A percentile compares a stretch with the other conserved stretches of the same genome.
These are phyloP conservation scores for Skeletonema grethae DNA, from an alignment of 108 stramenopile species.

Conservation along the genomic window DNA sequence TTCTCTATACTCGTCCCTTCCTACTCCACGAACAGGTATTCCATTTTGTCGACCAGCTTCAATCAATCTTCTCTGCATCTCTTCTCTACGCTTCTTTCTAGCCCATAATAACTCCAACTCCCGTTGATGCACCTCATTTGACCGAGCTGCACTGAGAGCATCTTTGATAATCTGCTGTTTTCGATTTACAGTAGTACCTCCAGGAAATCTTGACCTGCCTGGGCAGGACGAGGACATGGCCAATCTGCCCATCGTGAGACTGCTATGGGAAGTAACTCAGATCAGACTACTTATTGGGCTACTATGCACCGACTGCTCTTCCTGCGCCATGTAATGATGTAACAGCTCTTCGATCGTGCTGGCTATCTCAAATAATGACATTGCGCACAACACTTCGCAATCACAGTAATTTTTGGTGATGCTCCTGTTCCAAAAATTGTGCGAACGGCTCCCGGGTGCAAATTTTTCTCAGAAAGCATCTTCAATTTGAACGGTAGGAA, in stretches of 20 bases:
- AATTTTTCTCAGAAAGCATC: no score
- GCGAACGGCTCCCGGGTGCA: no score
- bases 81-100: neutral
- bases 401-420: no score
- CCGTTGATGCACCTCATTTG: neutral
- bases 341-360: no score
- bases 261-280: no score
- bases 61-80: neutral
- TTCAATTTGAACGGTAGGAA: no score
- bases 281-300: no score
- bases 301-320: no score
- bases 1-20: neutral
- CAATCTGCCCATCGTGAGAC: neutral
- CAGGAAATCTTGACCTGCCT: neutral
- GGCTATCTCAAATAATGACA: no score
- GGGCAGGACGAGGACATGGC: neutral
- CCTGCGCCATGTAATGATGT: no score
- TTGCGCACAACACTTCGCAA: no score
- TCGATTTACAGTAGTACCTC: neutral
- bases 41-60: neutral
- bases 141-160: neutral
- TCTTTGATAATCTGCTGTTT: neutral
- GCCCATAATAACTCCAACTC: neutral
- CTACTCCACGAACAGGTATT: neutral
- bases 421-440: no score